Conservation (phyloP, 1,284 basidiomycete species). For the Rhodotorula sp. region DNA sequence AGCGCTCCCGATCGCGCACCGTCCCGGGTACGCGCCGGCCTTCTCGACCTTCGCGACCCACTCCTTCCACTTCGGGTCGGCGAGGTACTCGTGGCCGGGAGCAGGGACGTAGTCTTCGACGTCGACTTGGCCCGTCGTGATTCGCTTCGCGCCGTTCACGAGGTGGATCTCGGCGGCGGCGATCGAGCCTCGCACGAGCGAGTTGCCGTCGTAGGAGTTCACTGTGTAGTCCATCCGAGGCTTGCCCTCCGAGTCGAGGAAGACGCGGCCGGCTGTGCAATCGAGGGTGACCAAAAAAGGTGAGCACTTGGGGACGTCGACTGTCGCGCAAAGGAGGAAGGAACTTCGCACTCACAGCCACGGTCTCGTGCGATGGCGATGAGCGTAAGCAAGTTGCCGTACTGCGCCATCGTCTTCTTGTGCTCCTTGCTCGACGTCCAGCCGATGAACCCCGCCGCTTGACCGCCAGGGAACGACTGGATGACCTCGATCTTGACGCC, state of each 20-base stretch:
- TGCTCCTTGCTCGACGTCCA: constrained; percentile 48
- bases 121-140: constrained; percentile 48
- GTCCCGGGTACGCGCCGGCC: constrained; percentile 27
- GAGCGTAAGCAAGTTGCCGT: constrained; percentile 48
- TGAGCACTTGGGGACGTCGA: no score
- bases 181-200: constrained; percentile 49
- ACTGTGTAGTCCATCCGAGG: constrained; percentile 50
- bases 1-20: constrained; percentile 40
- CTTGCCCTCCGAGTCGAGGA: constrained; percentile 49
- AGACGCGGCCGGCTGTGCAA: constrained; percentile 46
- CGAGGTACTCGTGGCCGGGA: constrained; percentile 36
- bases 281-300: no score
- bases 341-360: constrained; percentile 41
- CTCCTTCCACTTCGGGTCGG: constrained; percentile 44
- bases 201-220: constrained; percentile 48
- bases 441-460: constrained; percentile 47
- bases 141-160: constrained; percentile 51
- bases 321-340: not conserved
- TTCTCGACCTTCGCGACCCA: constrained; percentile 40
- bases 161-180: constrained; percentile 50
- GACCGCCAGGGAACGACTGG: constrained; percentile 49
- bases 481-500: constrained; percentile 54
- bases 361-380: constrained; percentile 78
- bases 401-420: constrained; percentile 47
- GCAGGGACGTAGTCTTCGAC: constrained; percentile 42